Conservation (phyloP, 805 yeast species). For the Candida loeiensis region DNA sequence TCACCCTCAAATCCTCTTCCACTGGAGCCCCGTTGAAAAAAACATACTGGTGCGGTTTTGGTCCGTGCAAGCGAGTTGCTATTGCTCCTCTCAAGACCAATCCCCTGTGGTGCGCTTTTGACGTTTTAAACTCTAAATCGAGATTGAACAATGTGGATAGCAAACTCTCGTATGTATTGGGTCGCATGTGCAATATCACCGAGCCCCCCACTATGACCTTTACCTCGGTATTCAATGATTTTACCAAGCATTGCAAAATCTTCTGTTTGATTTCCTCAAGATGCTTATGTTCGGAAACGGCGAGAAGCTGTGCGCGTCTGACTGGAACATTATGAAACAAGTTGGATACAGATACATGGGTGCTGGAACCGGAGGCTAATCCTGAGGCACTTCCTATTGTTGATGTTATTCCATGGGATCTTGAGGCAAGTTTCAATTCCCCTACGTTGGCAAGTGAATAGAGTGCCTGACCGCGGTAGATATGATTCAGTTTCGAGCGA, state of each 20-base stretch:
- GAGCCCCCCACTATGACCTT: conserved; percentile 4
- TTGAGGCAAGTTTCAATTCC: too few relatives aligned
- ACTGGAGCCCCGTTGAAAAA: conserved; percentile 42
- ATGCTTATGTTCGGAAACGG: conserved; percentile 17
- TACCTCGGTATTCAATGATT: conserved; percentile 20
- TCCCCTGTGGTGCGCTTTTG: conserved; percentile 23
- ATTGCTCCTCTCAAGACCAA: conserved; percentile 36
- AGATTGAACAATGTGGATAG: conserved; percentile 1
- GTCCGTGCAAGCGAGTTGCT: conserved; percentile 31
- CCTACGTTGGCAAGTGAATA: conserved; percentile 20
- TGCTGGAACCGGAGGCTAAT: conserved; percentile 10
- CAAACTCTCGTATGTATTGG: conserved; percentile 1
- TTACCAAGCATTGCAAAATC: conserved; percentile 26
- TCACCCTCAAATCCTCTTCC: conserved; percentile 10
- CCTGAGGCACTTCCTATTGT: too few relatives aligned
- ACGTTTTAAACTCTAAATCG: conserved; percentile 15
- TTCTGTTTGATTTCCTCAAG: conserved; percentile 25
- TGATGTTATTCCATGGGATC: too few relatives aligned
- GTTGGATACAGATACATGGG: conserved; percentile 33
- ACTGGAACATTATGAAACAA: conserved; percentile 46
- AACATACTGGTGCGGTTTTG: conserved; percentile 42
- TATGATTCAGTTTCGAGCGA: too few relatives aligned
- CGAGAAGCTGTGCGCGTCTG: conserved; percentile 24
- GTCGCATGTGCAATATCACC: not conserved
- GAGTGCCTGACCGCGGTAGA: conserved; percentile 14